phyloP scores from a whole-genome alignment of 257 asterid genomes.

The Rauvolfia tetraphylla region DNA sequence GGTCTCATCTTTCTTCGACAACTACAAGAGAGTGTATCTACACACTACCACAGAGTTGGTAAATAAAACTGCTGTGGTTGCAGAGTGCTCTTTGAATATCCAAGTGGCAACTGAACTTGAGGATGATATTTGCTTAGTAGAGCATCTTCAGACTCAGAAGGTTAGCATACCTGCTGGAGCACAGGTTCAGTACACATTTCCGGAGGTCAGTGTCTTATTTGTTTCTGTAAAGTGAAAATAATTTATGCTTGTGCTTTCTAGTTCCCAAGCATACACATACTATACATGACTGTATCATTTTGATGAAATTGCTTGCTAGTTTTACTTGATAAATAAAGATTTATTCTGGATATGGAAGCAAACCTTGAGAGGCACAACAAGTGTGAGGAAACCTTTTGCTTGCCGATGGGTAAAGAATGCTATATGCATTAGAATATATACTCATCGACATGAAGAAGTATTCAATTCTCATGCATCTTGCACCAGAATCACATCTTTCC shows the following conservation, averaged over 20 bases:
- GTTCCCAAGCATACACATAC: background rate
- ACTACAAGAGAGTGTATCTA: constrained; percentile 61
- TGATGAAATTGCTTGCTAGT: background rate
- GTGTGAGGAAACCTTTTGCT: background rate
- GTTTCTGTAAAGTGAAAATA: constrained; percentile 1
- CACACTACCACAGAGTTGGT: constrained; percentile 73
- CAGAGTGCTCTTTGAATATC: constrained; percentile 73
- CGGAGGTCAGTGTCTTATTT: constrained; percentile 56
- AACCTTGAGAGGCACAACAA: background rate
- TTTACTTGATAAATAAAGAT: background rate
- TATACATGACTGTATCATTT: background rate
- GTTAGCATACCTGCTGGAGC: constrained; percentile 65
- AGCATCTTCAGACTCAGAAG: constrained; percentile 63
- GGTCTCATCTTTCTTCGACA: constrained; percentile 76
- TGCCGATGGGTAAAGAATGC: background rate
- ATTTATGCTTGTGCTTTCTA: background rate
- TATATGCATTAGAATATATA: background rate
- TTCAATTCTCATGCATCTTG: background rate
- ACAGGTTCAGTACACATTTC: constrained; percentile 59
- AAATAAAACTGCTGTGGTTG: constrained; percentile 54
- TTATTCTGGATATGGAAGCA: background rate
- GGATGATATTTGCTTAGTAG: constrained; percentile 52
- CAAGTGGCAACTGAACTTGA: constrained; percentile 82
- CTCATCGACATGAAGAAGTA: background rate
- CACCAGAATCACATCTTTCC: background rate